Evolutionary conservation across 495 filamentous ascomycete genomes (phyloP).

Genomic region (Poronia punctata): DNA sequence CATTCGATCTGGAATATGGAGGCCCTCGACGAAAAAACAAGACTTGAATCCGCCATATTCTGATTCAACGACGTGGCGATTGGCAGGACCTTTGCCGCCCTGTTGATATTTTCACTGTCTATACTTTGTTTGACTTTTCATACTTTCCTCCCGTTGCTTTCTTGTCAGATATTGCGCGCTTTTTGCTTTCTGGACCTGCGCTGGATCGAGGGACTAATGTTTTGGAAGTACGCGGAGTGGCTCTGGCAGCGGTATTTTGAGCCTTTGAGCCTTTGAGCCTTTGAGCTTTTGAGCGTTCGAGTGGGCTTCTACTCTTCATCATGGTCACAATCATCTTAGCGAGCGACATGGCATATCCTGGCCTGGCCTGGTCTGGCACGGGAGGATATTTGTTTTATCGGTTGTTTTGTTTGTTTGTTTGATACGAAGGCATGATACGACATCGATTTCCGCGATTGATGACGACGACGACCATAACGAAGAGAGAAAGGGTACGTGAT

Average conservation of each 20-base stretch:
- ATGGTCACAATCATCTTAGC: too few species aligned
- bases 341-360: too few species aligned
- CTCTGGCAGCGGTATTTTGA: conserved; percentile 20
- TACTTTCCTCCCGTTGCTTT: too few species aligned
- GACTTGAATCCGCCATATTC: too few species aligned
- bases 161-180: conserved; percentile 10
- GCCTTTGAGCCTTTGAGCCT: background rate
- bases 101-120: background rate
- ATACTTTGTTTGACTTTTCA: conserved; percentile 9
- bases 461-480: conserved; percentile 11
- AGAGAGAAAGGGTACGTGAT: too few species aligned
- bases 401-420: background rate
- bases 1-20: conserved; percentile 7
- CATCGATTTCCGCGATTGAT: conserved; percentile 4
- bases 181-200: conserved; percentile 9
- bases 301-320: background rate
- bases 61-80: too few species aligned
- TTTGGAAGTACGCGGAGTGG: conserved; percentile 12
- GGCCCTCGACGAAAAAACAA: background rate
- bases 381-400: too few species aligned
- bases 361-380: conserved; percentile 6
- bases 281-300: background rate
- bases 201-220: conserved; percentile 4
- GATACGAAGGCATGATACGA: conserved; percentile 5
- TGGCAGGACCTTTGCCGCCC: too few species aligned